Percentiles rank a stretch among this genome's conserved stretches.
phyloP scores from a whole-genome alignment of 176 grass and related monocot genomes.

The Panicum miliaceum region DNA sequence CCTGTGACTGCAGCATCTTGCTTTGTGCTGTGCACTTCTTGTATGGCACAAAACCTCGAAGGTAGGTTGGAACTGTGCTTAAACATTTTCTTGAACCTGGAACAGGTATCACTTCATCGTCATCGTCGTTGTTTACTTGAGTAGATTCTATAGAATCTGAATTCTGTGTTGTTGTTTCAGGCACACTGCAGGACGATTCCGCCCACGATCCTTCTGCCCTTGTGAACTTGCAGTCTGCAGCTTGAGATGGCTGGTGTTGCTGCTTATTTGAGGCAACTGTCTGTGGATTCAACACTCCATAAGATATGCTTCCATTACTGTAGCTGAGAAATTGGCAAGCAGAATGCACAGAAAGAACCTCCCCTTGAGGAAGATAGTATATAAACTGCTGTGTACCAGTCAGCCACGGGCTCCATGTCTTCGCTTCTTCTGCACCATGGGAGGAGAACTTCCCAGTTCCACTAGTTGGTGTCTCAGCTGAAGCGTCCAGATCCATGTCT shows the following conservation, averaged over 20 bases:
- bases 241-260: slow-evolving; percentile 29
- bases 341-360: slow-evolving; percentile 30
- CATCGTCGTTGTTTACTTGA: neutral
- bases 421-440: slow-evolving; percentile 22
- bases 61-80: slow-evolving; percentile 4
- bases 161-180: slow-evolving; percentile 34
- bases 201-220: slow-evolving; percentile 53
- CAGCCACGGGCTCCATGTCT: slow-evolving; percentile 46
- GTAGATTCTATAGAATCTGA: slow-evolving; percentile 47
- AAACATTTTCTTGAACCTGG: slow-evolving; percentile 38
- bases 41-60: slow-evolving; percentile 69
- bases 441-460: slow-evolving; percentile 25
- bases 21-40: slow-evolving; percentile 52
- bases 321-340: slow-evolving; percentile 45
- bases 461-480: slow-evolving; percentile 41
- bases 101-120: slow-evolving; percentile 23
- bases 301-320: slow-evolving; percentile 35
- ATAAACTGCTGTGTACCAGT: slow-evolving; percentile 47
- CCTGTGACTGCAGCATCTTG: slow-evolving; percentile 15
- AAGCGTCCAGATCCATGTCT: slow-evolving; percentile 48
- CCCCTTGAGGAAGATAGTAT: slow-evolving; percentile 50
- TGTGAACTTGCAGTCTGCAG: neutral
- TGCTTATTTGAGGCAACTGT: slow-evolving; percentile 9
- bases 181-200: slow-evolving; percentile 47
- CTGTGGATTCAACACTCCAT: slow-evolving; percentile 21